Evolutionary conservation across 2,329 filamentous ascomycete genomes (phyloP).

Genomic region (Stachybotrys chlorohalonatus): DNA sequence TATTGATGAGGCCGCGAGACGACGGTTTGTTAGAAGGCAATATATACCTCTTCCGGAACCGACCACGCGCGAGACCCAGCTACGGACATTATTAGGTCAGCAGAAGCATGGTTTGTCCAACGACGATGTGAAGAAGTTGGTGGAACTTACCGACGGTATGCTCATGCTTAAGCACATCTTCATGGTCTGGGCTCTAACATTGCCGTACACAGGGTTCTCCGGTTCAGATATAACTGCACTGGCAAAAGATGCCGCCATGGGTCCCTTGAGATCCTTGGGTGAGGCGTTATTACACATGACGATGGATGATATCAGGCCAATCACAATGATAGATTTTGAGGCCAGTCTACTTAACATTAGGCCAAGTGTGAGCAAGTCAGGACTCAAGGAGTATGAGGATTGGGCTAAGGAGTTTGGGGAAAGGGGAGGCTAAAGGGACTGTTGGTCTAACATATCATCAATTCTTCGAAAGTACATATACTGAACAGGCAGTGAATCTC

Average conservation of each 20-base stretch:
- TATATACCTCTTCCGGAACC: slow-evolving; percentile 92
- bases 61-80: slow-evolving; percentile 68
- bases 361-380: slow-evolving; percentile 79
- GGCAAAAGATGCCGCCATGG: slow-evolving; percentile 97
- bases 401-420: slow-evolving; percentile 95
- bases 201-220: slow-evolving; percentile 64
- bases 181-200: neutral
- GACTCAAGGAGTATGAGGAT: slow-evolving; percentile 82
- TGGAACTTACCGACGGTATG: slow-evolving; percentile 76
- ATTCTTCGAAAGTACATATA: neutral
- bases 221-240: slow-evolving; percentile 94
- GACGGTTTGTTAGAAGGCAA: slow-evolving; percentile 85
- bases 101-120: slow-evolving; percentile 76
- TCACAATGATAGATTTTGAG: slow-evolving; percentile 73
- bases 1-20: slow-evolving; percentile 88
- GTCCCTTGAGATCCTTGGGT: slow-evolving; percentile 79
- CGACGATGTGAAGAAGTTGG: slow-evolving; percentile 62
- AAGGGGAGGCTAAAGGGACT: slow-evolving; percentile 55
- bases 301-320: slow-evolving; percentile 89
- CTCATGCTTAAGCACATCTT: neutral
- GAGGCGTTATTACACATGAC: slow-evolving; percentile 84
- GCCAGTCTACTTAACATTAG: slow-evolving; percentile 77
- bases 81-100: slow-evolving; percentile 71
- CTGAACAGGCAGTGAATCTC: neutral
- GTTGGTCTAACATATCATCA: neutral